Base-by-base conservation (phyloP, 2,329 filamentous ascomycete species). In the Phyllosticta ampelicida region DNA sequence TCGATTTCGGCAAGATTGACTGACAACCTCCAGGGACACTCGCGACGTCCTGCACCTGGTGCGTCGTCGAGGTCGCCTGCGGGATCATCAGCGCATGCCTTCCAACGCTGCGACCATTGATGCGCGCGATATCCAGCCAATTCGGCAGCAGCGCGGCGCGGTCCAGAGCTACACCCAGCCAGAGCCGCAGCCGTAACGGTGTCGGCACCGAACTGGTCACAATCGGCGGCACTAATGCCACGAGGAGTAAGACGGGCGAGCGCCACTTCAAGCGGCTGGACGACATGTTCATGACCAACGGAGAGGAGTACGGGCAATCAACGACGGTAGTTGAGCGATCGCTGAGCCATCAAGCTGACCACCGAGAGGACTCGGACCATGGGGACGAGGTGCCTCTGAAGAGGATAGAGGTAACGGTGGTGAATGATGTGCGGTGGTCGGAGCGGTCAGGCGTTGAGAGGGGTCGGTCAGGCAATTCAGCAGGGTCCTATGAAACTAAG, bases 21-120 rank as follows among this genome's bases (percentile, higher is more conserved):
- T 55, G n/a, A 28, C 29, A 6, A 2, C n/a, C 11, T 4, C 9
- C 19, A 58, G 55, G 55, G 55, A 58, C 55, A 18, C 55, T 62
- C 10, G 62, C 61, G 20, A 61, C 56, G 5, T 57, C 61, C 8
- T 62, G 62, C 58, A 58, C 55, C 8, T 63, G 61, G 62, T 60
- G 60, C 21, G 62, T 61, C 29, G 60, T 63, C 8, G 61, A 62
- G 53, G 60, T 63, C 18, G 60, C 62, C 2, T 57, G 30, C 23
- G 60, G 61, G n/a, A 58, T 63, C 44, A 63, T 62, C 48, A 62
- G 60, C 53, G 61, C 61, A 8, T 62, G 59, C 55, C 57, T 63
- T 5, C 61, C 61, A 8, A 63, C 61, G 2, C 44, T 63, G 4
- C 62, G 60, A 1, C 62, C 62, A 9, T 56, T 63, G 2, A 60